Conservation (phyloP, 2,329 filamentous ascomycete genomes). For the Calonectria pseudoreteaudii region DNA sequence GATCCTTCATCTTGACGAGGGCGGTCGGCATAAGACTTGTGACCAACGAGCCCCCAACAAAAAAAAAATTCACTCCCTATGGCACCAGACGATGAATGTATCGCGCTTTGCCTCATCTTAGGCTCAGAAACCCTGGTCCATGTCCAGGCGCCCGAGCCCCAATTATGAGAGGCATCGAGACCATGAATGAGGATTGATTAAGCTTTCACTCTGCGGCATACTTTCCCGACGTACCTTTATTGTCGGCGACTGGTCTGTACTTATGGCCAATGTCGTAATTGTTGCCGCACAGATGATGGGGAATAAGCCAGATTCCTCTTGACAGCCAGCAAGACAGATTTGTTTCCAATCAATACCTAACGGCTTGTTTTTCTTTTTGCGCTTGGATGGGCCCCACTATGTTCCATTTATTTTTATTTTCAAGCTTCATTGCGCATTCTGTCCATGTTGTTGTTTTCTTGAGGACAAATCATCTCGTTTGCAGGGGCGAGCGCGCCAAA, state of each 20-base stretch:
- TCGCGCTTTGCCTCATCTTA: constrained; percentile 16
- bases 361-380: background rate
- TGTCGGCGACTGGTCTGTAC: background rate
- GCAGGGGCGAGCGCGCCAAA: background rate
- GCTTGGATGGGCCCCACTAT: background rate
- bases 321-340: background rate
- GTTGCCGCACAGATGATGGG: background rate
- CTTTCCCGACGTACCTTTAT: background rate
- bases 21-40: constrained; percentile 28
- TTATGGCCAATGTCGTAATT: background rate
- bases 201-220: constrained; percentile 9
- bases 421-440: background rate
- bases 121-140: constrained; percentile 17
- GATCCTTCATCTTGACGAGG: constrained; percentile 32
- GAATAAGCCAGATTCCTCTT: background rate
- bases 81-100: constrained; percentile 15
- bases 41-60: constrained; percentile 26
- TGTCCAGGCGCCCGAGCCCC: constrained; percentile 20
- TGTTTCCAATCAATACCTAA: background rate
- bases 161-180: constrained; percentile 8
- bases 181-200: constrained; percentile 14
- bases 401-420: background rate
- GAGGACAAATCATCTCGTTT: background rate
- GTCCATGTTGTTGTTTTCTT: background rate
- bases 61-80: constrained; percentile 22